These are phyloP conservation scores for Saraca asoca DNA, from an alignment of 331 rosid species.

Conservation along the genomic window DNA sequence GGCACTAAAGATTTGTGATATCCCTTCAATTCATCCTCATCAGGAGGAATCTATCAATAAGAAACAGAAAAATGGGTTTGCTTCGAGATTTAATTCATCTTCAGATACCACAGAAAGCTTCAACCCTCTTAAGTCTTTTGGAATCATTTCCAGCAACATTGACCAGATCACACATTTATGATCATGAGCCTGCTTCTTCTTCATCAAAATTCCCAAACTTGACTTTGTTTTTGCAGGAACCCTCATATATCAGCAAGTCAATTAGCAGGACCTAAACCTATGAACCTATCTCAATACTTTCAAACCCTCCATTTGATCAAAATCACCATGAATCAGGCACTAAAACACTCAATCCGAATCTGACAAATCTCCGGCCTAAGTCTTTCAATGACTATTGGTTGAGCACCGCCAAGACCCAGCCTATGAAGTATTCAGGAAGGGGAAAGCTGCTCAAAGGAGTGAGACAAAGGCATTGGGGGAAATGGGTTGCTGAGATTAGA, in stretches of 20 bases:
- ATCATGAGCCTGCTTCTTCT: slow-evolving; percentile 36
- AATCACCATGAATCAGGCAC: slow-evolving; percentile 31
- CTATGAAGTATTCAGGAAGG: slow-evolving; percentile 55
- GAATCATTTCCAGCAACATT: slow-evolving; percentile 65
- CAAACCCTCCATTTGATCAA: slow-evolving; percentile 40
- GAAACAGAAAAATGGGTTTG: slow-evolving; percentile 27
- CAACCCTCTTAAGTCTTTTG: slow-evolving; percentile 62
- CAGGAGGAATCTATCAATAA: slow-evolving; percentile 25
- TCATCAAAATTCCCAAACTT: slow-evolving; percentile 61
- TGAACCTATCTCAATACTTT: slow-evolving; percentile 38
- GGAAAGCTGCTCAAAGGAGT: slow-evolving; percentile 80
- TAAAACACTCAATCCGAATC: slow-evolving; percentile 45
- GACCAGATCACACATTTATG: slow-evolving; percentile 31
- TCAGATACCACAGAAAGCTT: slow-evolving; percentile 34
- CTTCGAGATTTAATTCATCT: slow-evolving; percentile 33
- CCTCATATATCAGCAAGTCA: slow-evolving; percentile 42
- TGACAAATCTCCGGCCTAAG: slow-evolving; percentile 33
- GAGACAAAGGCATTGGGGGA: slow-evolving; percentile 98
- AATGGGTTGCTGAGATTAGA: slow-evolving; percentile 97
- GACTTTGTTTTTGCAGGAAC: slow-evolving; percentile 63
- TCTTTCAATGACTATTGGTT: slow-evolving; percentile 64
- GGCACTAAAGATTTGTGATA: slow-evolving; percentile 31
- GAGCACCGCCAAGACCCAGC: slow-evolving; percentile 64
- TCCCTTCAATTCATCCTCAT: slow-evolving; percentile 38
- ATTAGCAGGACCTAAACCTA: slow-evolving; percentile 16